A percentile compares a stretch with the other conserved stretches of the same genome.
phyloP scores from a whole-genome alignment of 1,284 basidiomycete species.

The Thecaphora thlaspeos region DNA sequence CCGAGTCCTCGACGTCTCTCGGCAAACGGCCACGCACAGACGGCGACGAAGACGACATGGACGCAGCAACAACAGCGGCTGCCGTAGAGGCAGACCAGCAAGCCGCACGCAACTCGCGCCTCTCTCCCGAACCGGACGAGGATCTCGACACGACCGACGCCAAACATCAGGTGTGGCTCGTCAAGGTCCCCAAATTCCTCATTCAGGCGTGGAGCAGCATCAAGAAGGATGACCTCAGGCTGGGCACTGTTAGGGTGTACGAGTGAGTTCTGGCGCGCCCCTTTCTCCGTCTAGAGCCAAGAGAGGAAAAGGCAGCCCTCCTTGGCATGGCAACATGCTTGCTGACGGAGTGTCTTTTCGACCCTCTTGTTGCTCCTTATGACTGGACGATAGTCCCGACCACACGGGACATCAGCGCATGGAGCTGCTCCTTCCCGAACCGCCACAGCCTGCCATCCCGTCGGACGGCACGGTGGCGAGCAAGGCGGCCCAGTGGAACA shows the following conservation, averaged over 20 bases:
- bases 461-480: conserved; percentile 12
- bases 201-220: conserved; percentile 62
- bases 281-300: no score
- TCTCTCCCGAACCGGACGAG: conserved; percentile 53
- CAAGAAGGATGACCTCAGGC: conserved; percentile 59
- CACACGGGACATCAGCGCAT: conserved; percentile 48
- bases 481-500: conserved; percentile 25
- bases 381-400: conserved; percentile 21
- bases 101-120: conserved; percentile 7
- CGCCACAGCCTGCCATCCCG: conserved; percentile 38
- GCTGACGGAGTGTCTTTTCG: not conserved
- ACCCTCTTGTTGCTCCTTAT: not conserved
- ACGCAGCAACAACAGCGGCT: no score
- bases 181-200: conserved; percentile 62
- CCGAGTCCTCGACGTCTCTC: conserved; percentile 15
- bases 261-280: conserved; percentile 46
- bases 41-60: not conserved
- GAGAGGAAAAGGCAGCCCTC: no score
- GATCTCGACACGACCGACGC: conserved; percentile 46
- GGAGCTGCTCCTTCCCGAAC: conserved; percentile 50
- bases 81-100: not conserved
- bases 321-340: no score
- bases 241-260: conserved; percentile 62
- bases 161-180: conserved; percentile 50
- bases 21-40: conserved; percentile 15